A percentile compares a stretch with the other conserved stretches of the same genome.
Conservation (phyloP, 163 green algal genomes). For the Coccomyxa subellipsoidea region DNA sequence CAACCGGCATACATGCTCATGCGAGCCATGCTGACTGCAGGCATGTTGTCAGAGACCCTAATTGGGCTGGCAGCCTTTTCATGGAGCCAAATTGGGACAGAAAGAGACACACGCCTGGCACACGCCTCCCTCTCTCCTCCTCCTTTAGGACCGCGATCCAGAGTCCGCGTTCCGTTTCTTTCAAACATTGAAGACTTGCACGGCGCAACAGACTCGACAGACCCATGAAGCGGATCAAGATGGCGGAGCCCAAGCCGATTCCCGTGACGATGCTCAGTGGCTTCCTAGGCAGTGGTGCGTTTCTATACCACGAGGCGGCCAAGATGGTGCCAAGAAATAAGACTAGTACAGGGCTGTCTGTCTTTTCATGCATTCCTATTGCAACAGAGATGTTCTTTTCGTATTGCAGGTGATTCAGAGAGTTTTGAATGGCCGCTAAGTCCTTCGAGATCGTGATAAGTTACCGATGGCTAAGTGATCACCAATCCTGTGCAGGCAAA, state of each 20-base stretch:
- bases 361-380: not conserved
- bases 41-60: too few relatives aligned
- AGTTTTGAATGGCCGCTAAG: not conserved
- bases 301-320: not conserved
- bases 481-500: constrained; percentile 79
- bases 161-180: not conserved
- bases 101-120: not conserved
- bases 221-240: not conserved
- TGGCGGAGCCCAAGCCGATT: not conserved
- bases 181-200: too few relatives aligned
- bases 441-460: not conserved
- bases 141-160: not conserved
- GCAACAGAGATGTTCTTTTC: not conserved
- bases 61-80: not conserved
- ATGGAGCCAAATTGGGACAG: too few relatives aligned
- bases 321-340: not conserved
- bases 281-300: constrained; percentile 74
- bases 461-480: not conserved
- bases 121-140: not conserved
- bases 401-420: not conserved
- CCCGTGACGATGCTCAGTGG: constrained; percentile 69
- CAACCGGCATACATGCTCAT: too few relatives aligned
- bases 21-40: too few relatives aligned
- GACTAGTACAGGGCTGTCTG: not conserved
- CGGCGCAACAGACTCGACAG: not conserved